A percentile compares a stretch with the other conserved stretches of the same genome.
phyloP scores from a whole-genome alignment of 371 early-diverging fungal genomes.

The Mucor mucedo region DNA sequence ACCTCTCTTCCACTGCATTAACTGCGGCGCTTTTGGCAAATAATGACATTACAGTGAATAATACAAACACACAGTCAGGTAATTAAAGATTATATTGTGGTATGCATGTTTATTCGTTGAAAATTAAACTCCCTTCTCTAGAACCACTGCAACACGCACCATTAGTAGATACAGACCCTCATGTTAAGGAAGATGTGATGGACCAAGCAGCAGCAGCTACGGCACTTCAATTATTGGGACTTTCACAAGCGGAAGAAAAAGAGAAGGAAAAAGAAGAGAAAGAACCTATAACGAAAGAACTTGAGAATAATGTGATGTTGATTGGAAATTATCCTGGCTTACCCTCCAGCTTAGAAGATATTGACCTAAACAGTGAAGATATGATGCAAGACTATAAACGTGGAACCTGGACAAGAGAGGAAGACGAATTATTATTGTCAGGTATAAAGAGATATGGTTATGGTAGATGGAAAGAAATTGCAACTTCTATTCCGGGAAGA shows the following conservation, averaged over 20 bases:
- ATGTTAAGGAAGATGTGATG: constrained; percentile 11
- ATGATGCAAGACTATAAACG: constrained; percentile 41
- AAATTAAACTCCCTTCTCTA: background rate
- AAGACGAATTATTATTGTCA: constrained; percentile 45
- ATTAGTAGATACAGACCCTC: background rate
- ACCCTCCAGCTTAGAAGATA: constrained; percentile 18
- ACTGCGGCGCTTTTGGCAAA: constrained; percentile 37
- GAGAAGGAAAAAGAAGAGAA: constrained; percentile 5
- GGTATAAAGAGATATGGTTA: constrained; percentile 54
- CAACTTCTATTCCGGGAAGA: constrained; percentile 41
- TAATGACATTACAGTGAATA: background rate
- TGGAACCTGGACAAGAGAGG: constrained; percentile 51
- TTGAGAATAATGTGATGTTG: constrained; percentile 28
- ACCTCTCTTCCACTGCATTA: constrained; percentile 27
- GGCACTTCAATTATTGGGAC: constrained; percentile 25
- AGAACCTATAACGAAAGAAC: background rate
- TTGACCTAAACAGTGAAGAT: constrained; percentile 38
- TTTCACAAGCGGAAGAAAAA: constrained; percentile 7
- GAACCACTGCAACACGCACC: constrained; percentile 3
- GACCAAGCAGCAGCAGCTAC: constrained; percentile 40
- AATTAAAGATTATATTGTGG: too few relatives aligned
- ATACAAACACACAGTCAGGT: too few relatives aligned
- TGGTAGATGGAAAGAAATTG: constrained; percentile 55
- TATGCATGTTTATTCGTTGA: too few relatives aligned
- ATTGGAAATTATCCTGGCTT: constrained; percentile 42